These are phyloP conservation scores for Krasilnikovozyma curviuscula DNA, from an alignment of 768 basidiomycete genomes.

Conservation along the genomic window DNA sequence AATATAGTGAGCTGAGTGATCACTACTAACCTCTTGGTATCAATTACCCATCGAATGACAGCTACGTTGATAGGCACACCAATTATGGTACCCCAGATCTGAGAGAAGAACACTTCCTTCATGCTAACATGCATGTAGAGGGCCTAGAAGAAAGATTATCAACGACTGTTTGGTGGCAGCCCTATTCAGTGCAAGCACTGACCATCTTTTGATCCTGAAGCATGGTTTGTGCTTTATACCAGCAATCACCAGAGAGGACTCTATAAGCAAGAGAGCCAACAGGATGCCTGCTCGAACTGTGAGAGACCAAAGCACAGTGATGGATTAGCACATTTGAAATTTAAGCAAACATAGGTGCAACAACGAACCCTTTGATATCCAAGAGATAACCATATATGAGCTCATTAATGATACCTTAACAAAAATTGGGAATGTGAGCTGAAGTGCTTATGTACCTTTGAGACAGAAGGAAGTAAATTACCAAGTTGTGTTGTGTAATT, in stretches of 20 bases:
- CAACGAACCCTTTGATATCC: not conserved
- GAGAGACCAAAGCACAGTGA: not conserved
- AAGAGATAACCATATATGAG: not conserved
- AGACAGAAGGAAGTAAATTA: not conserved
- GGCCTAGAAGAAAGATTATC: not conserved
- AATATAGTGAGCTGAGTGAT: no score
- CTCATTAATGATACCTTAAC: not conserved
- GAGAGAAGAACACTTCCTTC: not conserved
- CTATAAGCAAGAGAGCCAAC: not conserved
- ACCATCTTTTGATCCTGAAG: constrained; percentile 1
- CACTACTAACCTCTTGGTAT: no score
- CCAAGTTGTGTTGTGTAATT: not conserved
- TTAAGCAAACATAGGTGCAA: not conserved
- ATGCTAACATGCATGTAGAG: not conserved
- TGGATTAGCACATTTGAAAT: not conserved
- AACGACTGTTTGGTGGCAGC: not conserved
- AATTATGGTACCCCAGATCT: not conserved
- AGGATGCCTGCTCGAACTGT: not conserved
- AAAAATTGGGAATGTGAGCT: no score
- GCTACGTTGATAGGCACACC: not conserved
- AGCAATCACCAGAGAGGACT: not conserved
- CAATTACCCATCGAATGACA: no score
- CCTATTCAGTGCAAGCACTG: not conserved
- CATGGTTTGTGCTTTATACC: not conserved
- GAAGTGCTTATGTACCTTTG: no score